phyloP scores from a whole-genome alignment of 306 rosid species.

The Cicer judaicum region DNA sequence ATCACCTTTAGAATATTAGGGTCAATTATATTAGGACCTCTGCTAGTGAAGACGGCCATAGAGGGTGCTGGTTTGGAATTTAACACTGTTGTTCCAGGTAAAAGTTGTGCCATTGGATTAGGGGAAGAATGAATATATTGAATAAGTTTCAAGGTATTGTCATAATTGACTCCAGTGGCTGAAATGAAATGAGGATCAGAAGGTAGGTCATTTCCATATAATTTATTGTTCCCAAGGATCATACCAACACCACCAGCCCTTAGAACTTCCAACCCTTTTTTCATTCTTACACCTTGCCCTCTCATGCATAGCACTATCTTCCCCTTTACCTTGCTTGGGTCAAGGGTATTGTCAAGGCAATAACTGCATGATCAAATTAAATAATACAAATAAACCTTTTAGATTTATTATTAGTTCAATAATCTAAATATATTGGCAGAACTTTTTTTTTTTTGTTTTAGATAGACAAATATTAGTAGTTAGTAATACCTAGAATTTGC shows the following conservation, averaged over 20 bases:
- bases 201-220: constrained; percentile 56
- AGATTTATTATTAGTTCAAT: not conserved
- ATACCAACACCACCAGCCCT: constrained; percentile 77
- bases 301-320: constrained; percentile 84
- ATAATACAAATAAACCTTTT: not conserved
- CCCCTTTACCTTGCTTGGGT: constrained; percentile 64
- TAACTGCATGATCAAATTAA: constrained; percentile 53
- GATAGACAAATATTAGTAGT: not conserved
- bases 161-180: constrained; percentile 60
- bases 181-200: constrained; percentile 78
- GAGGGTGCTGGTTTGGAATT: constrained; percentile 80
- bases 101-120: constrained; percentile 63
- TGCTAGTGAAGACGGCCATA: constrained; percentile 75
- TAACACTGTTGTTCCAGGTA: constrained; percentile 65
- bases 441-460: no score
- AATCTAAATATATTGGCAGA: not conserved
- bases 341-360: constrained; percentile 71
- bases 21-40: constrained; percentile 89
- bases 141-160: constrained; percentile 54
- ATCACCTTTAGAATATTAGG: constrained; percentile 79
- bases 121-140: constrained; percentile 57
- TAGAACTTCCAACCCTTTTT: constrained; percentile 72
- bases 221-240: constrained; percentile 62
- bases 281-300: constrained; percentile 63
- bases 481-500: constrained; percentile 51